Evolutionary conservation across 2,329 filamentous ascomycete species (phyloP).

Genomic region (Cytospora piceicola): DNA sequence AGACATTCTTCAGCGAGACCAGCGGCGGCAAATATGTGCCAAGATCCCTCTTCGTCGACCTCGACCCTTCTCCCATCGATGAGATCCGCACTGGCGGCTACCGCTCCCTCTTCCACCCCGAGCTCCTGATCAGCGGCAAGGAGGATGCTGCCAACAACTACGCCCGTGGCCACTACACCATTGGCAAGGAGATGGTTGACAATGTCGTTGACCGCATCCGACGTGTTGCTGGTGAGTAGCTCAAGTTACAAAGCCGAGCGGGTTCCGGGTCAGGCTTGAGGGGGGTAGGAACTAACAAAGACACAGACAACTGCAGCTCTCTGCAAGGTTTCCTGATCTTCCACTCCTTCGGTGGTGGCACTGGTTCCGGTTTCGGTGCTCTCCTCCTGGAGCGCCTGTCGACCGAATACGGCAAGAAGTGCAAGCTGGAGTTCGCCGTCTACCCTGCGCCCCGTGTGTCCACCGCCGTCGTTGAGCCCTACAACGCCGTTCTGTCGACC

Average conservation of each 20-base stretch:
- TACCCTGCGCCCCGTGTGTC: conserved; percentile 73
- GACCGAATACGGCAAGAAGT: conserved; percentile 77
- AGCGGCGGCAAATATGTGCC: conserved; percentile 73
- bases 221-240: conserved; percentile 65
- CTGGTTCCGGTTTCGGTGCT: conserved; percentile 73
- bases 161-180: conserved; percentile 75
- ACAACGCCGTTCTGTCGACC: conserved; percentile 74
- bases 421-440: conserved; percentile 75
- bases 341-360: conserved; percentile 75
- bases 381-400: conserved; percentile 73
- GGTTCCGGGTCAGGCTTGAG: conserved; percentile 30
- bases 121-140: conserved; percentile 74
- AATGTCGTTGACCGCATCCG: conserved; percentile 71
- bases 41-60: conserved; percentile 72
- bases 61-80: conserved; percentile 74
- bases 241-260: not conserved
- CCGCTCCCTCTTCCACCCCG: conserved; percentile 72
- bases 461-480: conserved; percentile 73
- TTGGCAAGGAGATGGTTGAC: conserved; percentile 77
- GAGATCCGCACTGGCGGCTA: conserved; percentile 72
- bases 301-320: conserved; percentile 69
- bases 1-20: conserved; percentile 77
- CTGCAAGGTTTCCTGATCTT: conserved; percentile 76
- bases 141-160: conserved; percentile 81
- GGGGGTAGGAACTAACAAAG: conserved; percentile 30